These are phyloP conservation scores for Cutaneotrichosporon curvatum DNA, from an alignment of 1,284 basidiomycete genomes.

Conservation along the genomic window DNA sequence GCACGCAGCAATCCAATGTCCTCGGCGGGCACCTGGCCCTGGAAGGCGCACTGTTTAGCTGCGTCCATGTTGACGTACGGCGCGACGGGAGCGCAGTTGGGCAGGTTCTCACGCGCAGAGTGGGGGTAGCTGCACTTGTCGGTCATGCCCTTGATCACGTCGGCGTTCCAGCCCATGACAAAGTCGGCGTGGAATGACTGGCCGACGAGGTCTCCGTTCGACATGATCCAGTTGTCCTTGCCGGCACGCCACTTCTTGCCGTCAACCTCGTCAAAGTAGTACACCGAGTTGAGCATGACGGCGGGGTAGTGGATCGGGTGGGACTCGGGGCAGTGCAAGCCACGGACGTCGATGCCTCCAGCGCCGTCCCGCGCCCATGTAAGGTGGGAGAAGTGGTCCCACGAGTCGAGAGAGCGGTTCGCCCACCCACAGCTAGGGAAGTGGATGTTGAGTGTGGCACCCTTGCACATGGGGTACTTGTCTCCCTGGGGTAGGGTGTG, in stretches of 20 bases:
- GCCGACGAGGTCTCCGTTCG: slow-evolving; percentile 14
- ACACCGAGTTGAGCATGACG: slow-evolving; percentile 7
- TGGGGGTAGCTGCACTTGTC: slow-evolving; percentile 10
- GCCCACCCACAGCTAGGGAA: slow-evolving; percentile 37
- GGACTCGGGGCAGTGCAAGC: slow-evolving; percentile 11
- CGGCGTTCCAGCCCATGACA: slow-evolving; percentile 10
- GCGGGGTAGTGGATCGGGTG: slow-evolving; percentile 14
- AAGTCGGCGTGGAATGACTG: slow-evolving; percentile 12
- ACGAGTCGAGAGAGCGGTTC: slow-evolving; percentile 24
- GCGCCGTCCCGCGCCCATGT: slow-evolving; percentile 41
- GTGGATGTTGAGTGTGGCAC: slow-evolving; percentile 19
- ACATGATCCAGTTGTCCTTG: slow-evolving; percentile 5
- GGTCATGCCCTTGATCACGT: slow-evolving; percentile 2
- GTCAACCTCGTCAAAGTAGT: not conserved
- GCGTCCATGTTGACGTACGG: not conserved
- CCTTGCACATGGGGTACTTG: slow-evolving; percentile 27
- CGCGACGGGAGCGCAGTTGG: slow-evolving; percentile 2
- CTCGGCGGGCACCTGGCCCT: slow-evolving; percentile 12
- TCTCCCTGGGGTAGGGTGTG: slow-evolving; percentile 8
- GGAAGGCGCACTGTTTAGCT: slow-evolving; percentile 1
- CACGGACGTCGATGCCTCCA: slow-evolving; percentile 14
- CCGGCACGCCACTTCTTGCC: slow-evolving; percentile 4
- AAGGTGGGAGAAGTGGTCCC: slow-evolving; percentile 44
- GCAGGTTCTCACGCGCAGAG: not conserved
- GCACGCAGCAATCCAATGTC: slow-evolving; percentile 9